Conservation (phyloP, 2,329 filamentous ascomycete species). For the Alternaria rosae region DNA sequence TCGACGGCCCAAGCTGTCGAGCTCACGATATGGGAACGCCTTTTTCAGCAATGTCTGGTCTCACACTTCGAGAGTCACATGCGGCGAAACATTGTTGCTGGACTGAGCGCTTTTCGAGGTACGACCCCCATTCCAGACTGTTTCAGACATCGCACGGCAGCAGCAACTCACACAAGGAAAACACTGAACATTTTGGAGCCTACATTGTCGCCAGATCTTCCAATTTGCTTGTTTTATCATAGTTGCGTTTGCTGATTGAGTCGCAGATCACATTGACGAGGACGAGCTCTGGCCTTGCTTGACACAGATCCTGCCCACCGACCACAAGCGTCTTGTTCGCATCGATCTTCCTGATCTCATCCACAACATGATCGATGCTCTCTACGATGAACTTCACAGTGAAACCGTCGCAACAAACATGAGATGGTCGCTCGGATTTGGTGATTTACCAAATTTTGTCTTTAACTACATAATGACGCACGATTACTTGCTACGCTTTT, state of each 20-base stretch:
- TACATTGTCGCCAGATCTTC: not conserved
- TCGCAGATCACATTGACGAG: conserved; percentile 16
- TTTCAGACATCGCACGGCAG: not conserved
- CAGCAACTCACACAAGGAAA: not conserved
- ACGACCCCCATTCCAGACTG: not conserved
- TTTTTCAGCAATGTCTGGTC: conserved; percentile 33
- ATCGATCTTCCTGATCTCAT: conserved; percentile 33
- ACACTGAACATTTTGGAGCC: not conserved
- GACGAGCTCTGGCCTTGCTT: conserved; percentile 18
- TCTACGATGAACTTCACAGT: conserved; percentile 20
- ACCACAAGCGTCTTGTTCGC: conserved; percentile 18
- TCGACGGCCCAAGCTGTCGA: conserved; percentile 38
- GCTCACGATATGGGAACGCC: conserved; percentile 41
- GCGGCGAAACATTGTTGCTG: conserved; percentile 13
- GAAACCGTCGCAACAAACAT: conserved; percentile 3
- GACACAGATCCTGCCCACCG: conserved; percentile 14
- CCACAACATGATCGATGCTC: conserved; percentile 35
- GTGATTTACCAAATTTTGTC: conserved; percentile 34
- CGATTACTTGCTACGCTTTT: conserved; percentile 40
- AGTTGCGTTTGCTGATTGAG: conserved; percentile 4
- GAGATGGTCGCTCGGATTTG: conserved; percentile 35
- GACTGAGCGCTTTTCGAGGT: conserved; percentile 5
- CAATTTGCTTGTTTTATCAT: not conserved
- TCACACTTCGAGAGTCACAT: conserved; percentile 27
- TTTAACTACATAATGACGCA: conserved; percentile 44